Base-by-base conservation (phyloP, 164 flowering plant species). In the Annona squamosa region DNA sequence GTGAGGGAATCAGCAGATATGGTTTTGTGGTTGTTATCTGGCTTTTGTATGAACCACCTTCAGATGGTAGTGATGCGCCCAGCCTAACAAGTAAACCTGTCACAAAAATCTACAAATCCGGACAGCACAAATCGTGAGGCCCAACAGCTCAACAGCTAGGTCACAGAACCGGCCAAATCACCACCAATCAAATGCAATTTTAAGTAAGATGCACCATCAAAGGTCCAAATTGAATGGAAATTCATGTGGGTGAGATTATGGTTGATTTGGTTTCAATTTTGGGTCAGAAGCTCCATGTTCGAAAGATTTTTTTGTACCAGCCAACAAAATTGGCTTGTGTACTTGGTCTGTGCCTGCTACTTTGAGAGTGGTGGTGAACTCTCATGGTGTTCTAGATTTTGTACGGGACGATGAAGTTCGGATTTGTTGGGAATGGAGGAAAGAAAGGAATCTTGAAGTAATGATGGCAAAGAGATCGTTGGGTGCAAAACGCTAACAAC, bases 401-500 rank as follows among this genome's bases (percentile, higher is more conserved):
- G 4, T 63, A 42, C 59, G 12, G 56, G n/a, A 65, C 44, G 7
- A 13, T 48, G 56, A 46, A 46, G 70, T 68, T 77, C 46, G 72
- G 75, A 67, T 77, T 52, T 48, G 61, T 68, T 68, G 59, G 71
- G 52, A 67, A 12, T 2, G 18, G 47, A 26, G 45, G 71, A 46
- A n/a, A 47, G 17, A 17, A 46, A 17, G 61, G 63, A 48, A 69
- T 48, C 63, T 17, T 19, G 17, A 13, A 46, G 61, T 69, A 19
- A 52, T 69, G 72, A 48, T 69, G 72, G 26, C 12, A 9, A 45
- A 42, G 57, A 46, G 45, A 6, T 18, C 13, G 3, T 72, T 63
- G 19, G 41, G 68, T 63, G 46, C 57, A 44, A 71, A 63, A 19
- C 68, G n/a, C 74, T 72, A 72, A 72, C 74, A 72, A 63, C 67